Evolutionary conservation across 176 grass and related monocot genomes (phyloP).

Genomic region (Cenchrus fungigraminus): DNA sequence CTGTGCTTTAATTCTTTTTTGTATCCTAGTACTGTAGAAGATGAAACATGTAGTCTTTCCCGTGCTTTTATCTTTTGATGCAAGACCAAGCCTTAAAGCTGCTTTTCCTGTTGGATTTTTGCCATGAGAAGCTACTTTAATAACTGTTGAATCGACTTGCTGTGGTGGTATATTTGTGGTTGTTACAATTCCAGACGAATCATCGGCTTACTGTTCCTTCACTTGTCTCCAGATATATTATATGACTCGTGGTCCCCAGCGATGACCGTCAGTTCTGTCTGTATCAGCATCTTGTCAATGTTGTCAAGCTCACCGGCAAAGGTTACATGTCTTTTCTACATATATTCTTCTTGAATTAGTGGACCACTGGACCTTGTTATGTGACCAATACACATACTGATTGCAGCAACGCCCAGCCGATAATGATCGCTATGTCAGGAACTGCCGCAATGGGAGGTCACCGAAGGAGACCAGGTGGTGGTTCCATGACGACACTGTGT

Average conservation of each 20-base stretch:
- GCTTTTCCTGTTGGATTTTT: neutral
- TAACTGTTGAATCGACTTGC: neutral
- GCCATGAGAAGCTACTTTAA: neutral
- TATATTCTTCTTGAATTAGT: neutral
- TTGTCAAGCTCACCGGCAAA: conserved; percentile 83
- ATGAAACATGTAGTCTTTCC: neutral
- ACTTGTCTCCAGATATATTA: conserved; percentile 71
- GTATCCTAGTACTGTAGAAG: neutral
- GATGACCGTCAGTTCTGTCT: conserved; percentile 88
- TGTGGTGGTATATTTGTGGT: neutral
- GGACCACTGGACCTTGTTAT: neutral
- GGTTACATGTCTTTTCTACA: conserved; percentile 47
- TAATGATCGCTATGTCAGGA: conserved; percentile 88
- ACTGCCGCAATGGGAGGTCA: conserved; percentile 79
- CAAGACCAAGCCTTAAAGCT: neutral
- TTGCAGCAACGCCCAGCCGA: conserved; percentile 82
- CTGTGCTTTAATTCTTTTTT: conserved; percentile 8
- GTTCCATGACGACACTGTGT: conserved; percentile 89
- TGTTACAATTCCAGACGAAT: neutral
- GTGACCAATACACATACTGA: conserved; percentile 27
- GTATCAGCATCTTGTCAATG: conserved; percentile 94
- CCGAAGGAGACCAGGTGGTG: conserved; percentile 93
- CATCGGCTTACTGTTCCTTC: conserved; percentile 10
- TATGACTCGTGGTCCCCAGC: conserved; percentile 94
- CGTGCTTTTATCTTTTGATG: neutral